A percentile compares a stretch with the other conserved stretches of the same genome.
Conservation (phyloP, 169 alveolate genomes). For the Cryptosporidium meleagridis region DNA sequence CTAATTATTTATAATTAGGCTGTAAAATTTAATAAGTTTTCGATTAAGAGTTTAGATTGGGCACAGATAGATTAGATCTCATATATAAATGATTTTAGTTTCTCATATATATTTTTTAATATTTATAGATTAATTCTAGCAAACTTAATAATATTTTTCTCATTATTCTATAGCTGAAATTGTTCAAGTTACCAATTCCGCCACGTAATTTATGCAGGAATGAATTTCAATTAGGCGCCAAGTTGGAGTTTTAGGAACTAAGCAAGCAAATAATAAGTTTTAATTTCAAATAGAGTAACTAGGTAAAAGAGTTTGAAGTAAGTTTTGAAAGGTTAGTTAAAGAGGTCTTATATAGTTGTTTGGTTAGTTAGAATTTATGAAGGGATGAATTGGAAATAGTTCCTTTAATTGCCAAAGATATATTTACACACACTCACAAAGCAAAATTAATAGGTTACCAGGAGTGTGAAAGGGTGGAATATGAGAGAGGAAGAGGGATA, state of each 20-base stretch:
- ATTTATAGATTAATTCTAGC: not conserved
- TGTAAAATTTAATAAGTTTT: not conserved
- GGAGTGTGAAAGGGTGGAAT: not conserved
- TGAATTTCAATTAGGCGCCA: slow-evolving; percentile 20
- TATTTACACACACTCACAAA: not conserved
- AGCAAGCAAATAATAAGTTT: not conserved
- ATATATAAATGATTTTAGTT: not conserved
- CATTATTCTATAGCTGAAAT: not conserved
- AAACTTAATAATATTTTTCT: too few species aligned
- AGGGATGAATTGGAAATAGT: not conserved
- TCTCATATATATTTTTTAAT: not conserved
- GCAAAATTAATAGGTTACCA: not conserved
- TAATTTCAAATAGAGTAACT: not conserved
- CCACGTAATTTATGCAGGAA: slow-evolving; percentile 6
- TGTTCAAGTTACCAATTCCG: not conserved
- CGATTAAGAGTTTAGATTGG: not conserved
- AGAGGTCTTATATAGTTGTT: not conserved
- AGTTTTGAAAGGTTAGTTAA: not conserved
- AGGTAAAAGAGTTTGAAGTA: not conserved
- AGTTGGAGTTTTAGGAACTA: not conserved
- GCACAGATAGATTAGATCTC: not conserved
- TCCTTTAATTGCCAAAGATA: not conserved
- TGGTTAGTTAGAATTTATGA: not conserved
- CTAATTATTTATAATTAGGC: not conserved
- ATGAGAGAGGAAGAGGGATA: slow-evolving; percentile 32